Conservation (phyloP, 169 alveolate genomes). For the Cryptosporidium felis region DNA sequence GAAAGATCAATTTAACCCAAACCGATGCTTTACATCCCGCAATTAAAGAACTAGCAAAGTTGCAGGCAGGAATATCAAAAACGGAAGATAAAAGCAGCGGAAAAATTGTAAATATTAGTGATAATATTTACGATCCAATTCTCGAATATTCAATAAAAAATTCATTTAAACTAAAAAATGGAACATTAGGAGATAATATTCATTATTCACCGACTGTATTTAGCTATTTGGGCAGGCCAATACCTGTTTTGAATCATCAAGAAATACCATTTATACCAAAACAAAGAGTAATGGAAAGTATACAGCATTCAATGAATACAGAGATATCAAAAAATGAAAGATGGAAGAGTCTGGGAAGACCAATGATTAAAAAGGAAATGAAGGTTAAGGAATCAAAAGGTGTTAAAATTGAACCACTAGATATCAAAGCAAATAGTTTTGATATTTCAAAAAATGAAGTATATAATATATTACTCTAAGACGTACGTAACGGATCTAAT, state of each 20-base stretch:
- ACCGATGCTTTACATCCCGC: constrained; percentile 34
- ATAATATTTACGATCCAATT: constrained; percentile 54
- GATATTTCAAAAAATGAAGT: constrained; percentile 17
- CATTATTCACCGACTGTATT: constrained; percentile 34
- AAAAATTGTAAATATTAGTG: background rate
- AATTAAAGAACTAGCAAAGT: background rate
- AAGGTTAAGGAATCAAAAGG: background rate
- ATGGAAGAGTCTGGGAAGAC: constrained; percentile 51
- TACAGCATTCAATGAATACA: constrained; percentile 57
- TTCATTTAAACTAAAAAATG: background rate
- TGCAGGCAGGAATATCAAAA: background rate
- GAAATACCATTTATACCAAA: constrained; percentile 12
- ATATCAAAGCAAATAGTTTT: background rate
- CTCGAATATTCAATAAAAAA: constrained; percentile 17
- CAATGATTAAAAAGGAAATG: constrained; percentile 6
- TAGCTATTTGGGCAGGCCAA: constrained; percentile 66
- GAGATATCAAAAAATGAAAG: constrained; percentile 14
- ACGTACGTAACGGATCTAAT: background rate
- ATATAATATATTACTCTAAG: constrained; percentile 41
- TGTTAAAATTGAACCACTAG: constrained; percentile 1
- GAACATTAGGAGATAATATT: background rate
- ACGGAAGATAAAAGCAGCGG: background rate
- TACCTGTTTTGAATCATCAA: constrained; percentile 31
- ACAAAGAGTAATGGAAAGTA: constrained; percentile 37
- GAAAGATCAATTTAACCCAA: constrained; percentile 7